These are phyloP conservation scores for Cardamine chenopodiifolia DNA, from an alignment of 345 rosid species.

Conservation along the genomic window DNA sequence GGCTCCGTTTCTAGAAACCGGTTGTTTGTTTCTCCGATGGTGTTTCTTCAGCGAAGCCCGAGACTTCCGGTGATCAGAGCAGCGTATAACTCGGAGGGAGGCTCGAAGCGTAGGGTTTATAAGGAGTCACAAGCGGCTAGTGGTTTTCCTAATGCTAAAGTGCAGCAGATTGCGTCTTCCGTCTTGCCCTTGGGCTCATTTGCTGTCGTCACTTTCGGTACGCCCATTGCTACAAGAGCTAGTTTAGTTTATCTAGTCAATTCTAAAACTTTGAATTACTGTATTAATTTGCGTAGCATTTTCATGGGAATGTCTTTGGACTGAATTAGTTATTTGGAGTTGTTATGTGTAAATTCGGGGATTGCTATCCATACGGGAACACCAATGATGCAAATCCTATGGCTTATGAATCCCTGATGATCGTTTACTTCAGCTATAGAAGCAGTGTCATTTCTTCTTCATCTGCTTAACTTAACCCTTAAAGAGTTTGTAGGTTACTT, in stretches of 20 bases:
- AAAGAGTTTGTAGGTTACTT: too few species aligned
- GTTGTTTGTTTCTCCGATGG: slow-evolving; percentile 32
- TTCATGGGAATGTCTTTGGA: neutral
- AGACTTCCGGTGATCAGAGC: slow-evolving; percentile 56
- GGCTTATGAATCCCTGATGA: too few species aligned
- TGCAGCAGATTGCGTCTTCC: slow-evolving; percentile 63
- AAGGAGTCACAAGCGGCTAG: slow-evolving; percentile 64
- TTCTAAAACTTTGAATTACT: neutral
- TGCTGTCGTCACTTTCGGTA: slow-evolving; percentile 71
- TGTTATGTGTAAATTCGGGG: too few species aligned
- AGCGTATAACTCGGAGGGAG: slow-evolving; percentile 47
- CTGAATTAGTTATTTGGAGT: too few species aligned
- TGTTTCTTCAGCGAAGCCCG: slow-evolving; percentile 42
- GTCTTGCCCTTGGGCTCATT: slow-evolving; percentile 64
- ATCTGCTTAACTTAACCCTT: too few species aligned
- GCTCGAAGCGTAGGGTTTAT: slow-evolving; percentile 60
- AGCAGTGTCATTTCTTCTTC: too few species aligned
- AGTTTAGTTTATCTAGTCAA: neutral
- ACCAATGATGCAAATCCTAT: too few species aligned
- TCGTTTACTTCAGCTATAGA: too few species aligned
- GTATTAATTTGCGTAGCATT: neutral
- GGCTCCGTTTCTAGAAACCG: slow-evolving; percentile 29
- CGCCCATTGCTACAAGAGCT: slow-evolving; percentile 26
- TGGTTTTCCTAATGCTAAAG: slow-evolving; percentile 49
- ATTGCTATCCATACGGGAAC: too few species aligned